Percentiles rank a stretch among this genome's conserved stretches.
phyloP scores from a whole-genome alignment of 116 monocot species.

The Trichopus zeylanicus region DNA sequence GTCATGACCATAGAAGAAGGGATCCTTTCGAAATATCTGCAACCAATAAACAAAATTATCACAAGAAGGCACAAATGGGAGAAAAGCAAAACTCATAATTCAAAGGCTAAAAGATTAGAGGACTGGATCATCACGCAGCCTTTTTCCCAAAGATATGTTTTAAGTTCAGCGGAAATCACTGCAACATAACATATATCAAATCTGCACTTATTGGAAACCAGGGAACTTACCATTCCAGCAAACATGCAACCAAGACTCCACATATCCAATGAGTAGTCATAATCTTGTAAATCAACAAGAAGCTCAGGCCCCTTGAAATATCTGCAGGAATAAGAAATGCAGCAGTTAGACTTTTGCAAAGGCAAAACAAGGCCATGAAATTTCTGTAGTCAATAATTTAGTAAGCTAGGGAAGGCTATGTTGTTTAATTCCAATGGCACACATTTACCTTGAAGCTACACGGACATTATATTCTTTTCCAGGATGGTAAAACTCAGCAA shows the following conservation, averaged over 20 bases:
- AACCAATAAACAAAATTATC: neutral
- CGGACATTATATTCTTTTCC: constrained; percentile 75
- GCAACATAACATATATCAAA: neutral
- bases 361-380: neutral
- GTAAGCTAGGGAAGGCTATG: neutral
- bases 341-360: neutral
- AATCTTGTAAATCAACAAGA: constrained; percentile 74
- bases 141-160: too few relatives aligned
- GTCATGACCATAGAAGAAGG: constrained; percentile 54
- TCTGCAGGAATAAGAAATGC: constrained; percentile 15
- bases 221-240: constrained; percentile 62
- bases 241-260: constrained; percentile 93
- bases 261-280: constrained; percentile 81
- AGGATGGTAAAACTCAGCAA: constrained; percentile 80
- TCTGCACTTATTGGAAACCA: too few relatives aligned
- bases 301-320: constrained; percentile 83
- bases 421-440: too few relatives aligned
- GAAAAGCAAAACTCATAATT: neutral
- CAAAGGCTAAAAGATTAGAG: too few relatives aligned
- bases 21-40: constrained; percentile 51
- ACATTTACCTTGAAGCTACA: constrained; percentile 75
- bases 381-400: neutral
- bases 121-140: too few relatives aligned
- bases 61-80: neutral
- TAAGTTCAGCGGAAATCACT: too few relatives aligned